Evolutionary conservation across 2,329 filamentous ascomycete species (phyloP).

Genomic region (Ophiostoma australiae): DNA sequence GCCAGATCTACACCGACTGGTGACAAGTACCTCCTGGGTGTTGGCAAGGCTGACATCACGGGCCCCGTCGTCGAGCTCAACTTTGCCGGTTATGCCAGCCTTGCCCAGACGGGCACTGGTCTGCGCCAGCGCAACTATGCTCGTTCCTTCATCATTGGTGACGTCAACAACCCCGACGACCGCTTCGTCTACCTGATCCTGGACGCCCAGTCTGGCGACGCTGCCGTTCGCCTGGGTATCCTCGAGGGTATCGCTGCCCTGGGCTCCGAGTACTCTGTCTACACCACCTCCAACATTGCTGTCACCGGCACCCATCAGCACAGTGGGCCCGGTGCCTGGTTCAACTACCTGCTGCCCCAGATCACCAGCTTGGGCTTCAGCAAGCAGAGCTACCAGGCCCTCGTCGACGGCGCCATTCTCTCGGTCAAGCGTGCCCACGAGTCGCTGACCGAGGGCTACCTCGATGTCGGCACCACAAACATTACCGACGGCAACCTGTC

Average conservation of each 20-base stretch:
- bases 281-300: conserved; percentile 75
- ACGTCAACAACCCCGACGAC: conserved; percentile 59
- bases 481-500: conserved; percentile 79
- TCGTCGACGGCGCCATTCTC: conserved; percentile 77
- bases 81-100: conserved; percentile 85
- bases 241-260: conserved; percentile 65
- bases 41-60: conserved; percentile 56
- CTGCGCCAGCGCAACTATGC: conserved; percentile 84
- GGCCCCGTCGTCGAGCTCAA: conserved; percentile 84
- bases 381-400: conserved; percentile 79
- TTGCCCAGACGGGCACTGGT: conserved; percentile 75
- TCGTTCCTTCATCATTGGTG: conserved; percentile 80
- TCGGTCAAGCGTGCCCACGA: conserved; percentile 80
- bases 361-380: conserved; percentile 84
- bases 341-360: conserved; percentile 90
- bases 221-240: conserved; percentile 81
- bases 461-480: conserved; percentile 65
- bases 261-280: conserved; percentile 67
- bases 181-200: conserved; percentile 83
- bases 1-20: conserved; percentile 30
- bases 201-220: conserved; percentile 83
- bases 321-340: conserved; percentile 84
- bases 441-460: conserved; percentile 58
- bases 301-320: conserved; percentile 92
- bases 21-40: conserved; percentile 50